A percentile compares a stretch with the other conserved stretches of the same genome.
phyloP scores from a whole-genome alignment of 495 filamentous ascomycete genomes.

The Monascus purpureus region DNA sequence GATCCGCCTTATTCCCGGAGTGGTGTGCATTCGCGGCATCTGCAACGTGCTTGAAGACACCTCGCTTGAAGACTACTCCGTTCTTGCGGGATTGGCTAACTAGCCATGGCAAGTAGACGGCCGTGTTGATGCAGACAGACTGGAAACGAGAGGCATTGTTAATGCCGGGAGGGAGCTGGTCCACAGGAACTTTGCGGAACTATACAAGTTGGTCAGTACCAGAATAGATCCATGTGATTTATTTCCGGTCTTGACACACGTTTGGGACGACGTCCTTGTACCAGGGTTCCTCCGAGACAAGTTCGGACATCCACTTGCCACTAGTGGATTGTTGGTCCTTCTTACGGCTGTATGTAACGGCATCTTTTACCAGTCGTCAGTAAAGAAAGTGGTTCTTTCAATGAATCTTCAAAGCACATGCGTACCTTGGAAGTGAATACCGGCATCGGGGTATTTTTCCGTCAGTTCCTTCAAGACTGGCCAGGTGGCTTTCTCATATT shows the following conservation, averaged over 20 bases:
- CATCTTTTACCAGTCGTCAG: constrained; percentile 22
- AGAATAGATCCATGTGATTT: not conserved
- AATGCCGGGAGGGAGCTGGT: constrained; percentile 43
- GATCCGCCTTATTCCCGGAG: constrained; percentile 44
- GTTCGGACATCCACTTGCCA: constrained; percentile 43
- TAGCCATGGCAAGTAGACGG: constrained; percentile 78
- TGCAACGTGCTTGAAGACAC: constrained; percentile 50
- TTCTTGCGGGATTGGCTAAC: constrained; percentile 56
- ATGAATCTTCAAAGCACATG: constrained; percentile 1
- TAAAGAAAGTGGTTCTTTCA: not conserved
- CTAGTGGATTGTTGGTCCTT: constrained; percentile 41
- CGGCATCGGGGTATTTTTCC: constrained; percentile 65
- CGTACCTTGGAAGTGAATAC: constrained; percentile 73
- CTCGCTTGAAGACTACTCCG: constrained; percentile 51
- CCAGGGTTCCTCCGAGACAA: constrained; percentile 65
- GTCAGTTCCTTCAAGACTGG: constrained; percentile 50
- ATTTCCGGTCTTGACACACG: constrained; percentile 30
- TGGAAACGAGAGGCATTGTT: constrained; percentile 60
- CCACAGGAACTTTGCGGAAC: constrained; percentile 42
- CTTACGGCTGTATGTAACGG: constrained; percentile 46
- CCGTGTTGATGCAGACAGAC: constrained; percentile 83
- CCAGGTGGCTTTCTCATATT: constrained; percentile 58
- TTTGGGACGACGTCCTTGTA: constrained; percentile 64
- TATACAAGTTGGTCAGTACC: constrained; percentile 5
- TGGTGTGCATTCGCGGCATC: constrained; percentile 56